phyloP scores from a whole-genome alignment of 1,139 yeast genomes.

The Saccharomycopsis phalli region DNA sequence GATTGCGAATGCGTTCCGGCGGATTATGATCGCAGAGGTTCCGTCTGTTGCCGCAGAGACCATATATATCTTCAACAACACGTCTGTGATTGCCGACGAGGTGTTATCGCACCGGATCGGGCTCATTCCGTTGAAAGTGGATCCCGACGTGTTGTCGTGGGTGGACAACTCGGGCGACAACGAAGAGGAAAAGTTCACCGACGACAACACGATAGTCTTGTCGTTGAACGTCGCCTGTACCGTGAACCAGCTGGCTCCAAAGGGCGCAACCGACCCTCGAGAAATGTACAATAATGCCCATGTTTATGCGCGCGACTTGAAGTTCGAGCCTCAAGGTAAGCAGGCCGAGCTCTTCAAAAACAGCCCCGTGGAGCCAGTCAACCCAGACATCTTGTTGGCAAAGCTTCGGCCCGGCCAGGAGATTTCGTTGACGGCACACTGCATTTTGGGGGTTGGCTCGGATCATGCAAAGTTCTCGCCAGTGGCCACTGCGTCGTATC shows the following conservation, averaged over 20 bases:
- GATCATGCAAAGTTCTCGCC: constrained; percentile 98
- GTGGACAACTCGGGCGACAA: constrained; percentile 58
- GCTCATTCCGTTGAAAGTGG: constrained; percentile 77
- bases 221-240: constrained; percentile 77
- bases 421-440: constrained; percentile 81
- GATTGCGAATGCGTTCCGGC: constrained; percentile 90
- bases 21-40: constrained; percentile 94
- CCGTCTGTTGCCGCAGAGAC: constrained; percentile 94
- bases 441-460: constrained; percentile 82
- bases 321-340: constrained; percentile 86
- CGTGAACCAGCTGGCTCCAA: constrained; percentile 75
- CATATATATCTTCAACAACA: constrained; percentile 83
- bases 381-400: constrained; percentile 83
- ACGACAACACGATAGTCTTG: constrained; percentile 81
- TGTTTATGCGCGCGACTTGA: constrained; percentile 81
- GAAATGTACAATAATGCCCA: constrained; percentile 74
- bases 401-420: constrained; percentile 97
- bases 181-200: constrained; percentile 58
- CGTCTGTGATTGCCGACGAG: constrained; percentile 95
- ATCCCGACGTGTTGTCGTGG: constrained; percentile 84
- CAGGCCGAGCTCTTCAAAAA: constrained; percentile 64
- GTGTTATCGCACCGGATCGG: constrained; percentile 94
- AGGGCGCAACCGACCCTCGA: constrained; percentile 62
- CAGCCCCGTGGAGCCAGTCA: constrained; percentile 66
- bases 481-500: constrained; percentile 93